phyloP scores from a whole-genome alignment of 2,329 filamentous ascomycete species.

The Aspergillus aculeatinus region DNA sequence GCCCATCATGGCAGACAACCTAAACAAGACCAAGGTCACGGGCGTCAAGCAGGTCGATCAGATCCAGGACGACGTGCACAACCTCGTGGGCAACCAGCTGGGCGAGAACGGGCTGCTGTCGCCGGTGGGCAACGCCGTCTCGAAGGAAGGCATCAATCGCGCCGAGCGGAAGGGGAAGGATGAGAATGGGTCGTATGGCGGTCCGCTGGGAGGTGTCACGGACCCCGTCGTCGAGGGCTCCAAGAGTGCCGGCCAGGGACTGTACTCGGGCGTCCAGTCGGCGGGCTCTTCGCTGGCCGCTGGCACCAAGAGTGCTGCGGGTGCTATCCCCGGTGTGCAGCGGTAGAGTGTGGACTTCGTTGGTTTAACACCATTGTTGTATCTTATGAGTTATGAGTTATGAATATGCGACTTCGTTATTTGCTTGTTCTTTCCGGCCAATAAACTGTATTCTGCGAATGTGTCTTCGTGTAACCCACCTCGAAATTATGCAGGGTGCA shows the following conservation, averaged over 20 bases:
- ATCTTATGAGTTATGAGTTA: neutral
- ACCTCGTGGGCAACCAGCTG: conserved; percentile 50
- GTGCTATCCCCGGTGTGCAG: neutral
- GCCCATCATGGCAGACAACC: conserved; percentile 40
- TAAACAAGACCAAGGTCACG: conserved; percentile 54
- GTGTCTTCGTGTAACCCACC: too few species aligned
- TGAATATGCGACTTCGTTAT: neutral
- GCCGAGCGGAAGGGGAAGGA: conserved; percentile 56
- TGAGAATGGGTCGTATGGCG: conserved; percentile 46
- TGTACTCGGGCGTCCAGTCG: conserved; percentile 10
- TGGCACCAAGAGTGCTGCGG: conserved; percentile 12
- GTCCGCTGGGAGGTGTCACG: conserved; percentile 14
- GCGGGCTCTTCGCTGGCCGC: conserved; percentile 15
- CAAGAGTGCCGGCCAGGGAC: conserved; percentile 12
- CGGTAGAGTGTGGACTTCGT: neutral
- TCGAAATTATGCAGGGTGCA: too few species aligned
- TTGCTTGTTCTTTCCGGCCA: too few species aligned
- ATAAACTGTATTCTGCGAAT: too few species aligned
- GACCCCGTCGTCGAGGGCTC: conserved; percentile 13
- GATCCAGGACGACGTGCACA: conserved; percentile 53
- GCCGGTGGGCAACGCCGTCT: conserved; percentile 49
- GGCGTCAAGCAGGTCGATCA: conserved; percentile 52
- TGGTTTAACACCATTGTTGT: neutral
- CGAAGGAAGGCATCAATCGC: conserved; percentile 56
- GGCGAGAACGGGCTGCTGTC: conserved; percentile 53